phyloP scores from a whole-genome alignment of 441 rosid genomes.

The Syzygium malaccense region DNA sequence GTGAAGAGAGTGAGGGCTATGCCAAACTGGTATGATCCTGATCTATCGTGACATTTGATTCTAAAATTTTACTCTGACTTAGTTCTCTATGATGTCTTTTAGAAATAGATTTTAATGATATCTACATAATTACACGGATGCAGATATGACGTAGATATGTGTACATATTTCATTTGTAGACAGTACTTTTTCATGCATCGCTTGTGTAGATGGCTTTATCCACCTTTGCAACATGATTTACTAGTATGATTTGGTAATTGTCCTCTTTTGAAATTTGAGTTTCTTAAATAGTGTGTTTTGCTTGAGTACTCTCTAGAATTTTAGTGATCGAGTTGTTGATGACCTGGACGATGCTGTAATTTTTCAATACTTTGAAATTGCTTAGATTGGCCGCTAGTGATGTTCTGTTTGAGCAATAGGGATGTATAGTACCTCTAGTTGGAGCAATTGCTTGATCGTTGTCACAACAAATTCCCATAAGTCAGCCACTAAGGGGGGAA shows the following conservation, averaged over 20 bases:
- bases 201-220: neutral
- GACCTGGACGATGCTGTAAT: neutral
- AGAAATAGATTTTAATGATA: neutral
- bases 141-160: neutral
- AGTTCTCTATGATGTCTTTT: neutral
- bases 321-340: neutral
- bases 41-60: neutral
- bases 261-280: neutral
- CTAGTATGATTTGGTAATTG: neutral
- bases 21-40: slow-evolving; percentile 81
- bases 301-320: neutral
- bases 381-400: neutral
- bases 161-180: neutral
- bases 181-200: neutral
- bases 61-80: neutral
- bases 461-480: neutral
- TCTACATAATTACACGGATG: neutral
- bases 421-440: neutral
- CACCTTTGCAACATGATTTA: neutral
- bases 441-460: neutral
- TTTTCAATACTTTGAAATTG: neutral
- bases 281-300: neutral
- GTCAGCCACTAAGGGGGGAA: neutral
- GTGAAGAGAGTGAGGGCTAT: slow-evolving; percentile 99
- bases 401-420: neutral